phyloP scores from a whole-genome alignment of 2,329 filamentous ascomycete genomes.

The Alternaria ventricosa region DNA sequence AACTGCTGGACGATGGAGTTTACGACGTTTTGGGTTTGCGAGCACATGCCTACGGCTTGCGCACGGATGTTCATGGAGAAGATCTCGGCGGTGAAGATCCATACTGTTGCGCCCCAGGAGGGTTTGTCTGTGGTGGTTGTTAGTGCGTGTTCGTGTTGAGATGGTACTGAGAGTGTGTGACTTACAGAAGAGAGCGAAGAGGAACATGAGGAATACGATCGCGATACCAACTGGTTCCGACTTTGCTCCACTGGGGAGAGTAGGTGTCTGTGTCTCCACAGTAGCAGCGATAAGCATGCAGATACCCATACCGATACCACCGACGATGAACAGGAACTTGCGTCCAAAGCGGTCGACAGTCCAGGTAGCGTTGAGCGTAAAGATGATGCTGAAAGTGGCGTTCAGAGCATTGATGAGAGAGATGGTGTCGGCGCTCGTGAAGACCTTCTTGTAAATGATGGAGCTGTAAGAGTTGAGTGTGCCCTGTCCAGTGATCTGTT shows the following conservation, averaged over 20 bases:
- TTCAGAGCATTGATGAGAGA: constrained; percentile 78
- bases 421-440: constrained; percentile 62
- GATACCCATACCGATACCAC: constrained; percentile 70
- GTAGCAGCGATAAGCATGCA: constrained; percentile 73
- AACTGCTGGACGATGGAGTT: constrained; percentile 74
- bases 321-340: constrained; percentile 72
- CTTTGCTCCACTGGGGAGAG: constrained; percentile 59
- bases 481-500: constrained; percentile 75
- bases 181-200: constrained; percentile 69
- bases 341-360: constrained; percentile 75
- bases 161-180: constrained; percentile 9
- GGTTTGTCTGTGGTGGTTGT: constrained; percentile 61
- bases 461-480: constrained; percentile 76
- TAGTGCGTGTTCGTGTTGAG: constrained; percentile 26
- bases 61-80: constrained; percentile 76
- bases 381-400: constrained; percentile 74
- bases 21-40: constrained; percentile 64
- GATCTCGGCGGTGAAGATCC: constrained; percentile 74
- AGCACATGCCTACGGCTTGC: constrained; percentile 72
- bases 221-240: constrained; percentile 66
- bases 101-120: constrained; percentile 72
- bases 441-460: constrained; percentile 76
- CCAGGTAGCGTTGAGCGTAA: constrained; percentile 76
- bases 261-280: constrained; percentile 65
- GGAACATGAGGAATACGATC: constrained; percentile 72